Percentiles rank a stretch among this genome's conserved stretches.
These are phyloP conservation scores for Trichosanthes truncata DNA, from an alignment of 306 rosid species.

Conservation along the genomic window DNA sequence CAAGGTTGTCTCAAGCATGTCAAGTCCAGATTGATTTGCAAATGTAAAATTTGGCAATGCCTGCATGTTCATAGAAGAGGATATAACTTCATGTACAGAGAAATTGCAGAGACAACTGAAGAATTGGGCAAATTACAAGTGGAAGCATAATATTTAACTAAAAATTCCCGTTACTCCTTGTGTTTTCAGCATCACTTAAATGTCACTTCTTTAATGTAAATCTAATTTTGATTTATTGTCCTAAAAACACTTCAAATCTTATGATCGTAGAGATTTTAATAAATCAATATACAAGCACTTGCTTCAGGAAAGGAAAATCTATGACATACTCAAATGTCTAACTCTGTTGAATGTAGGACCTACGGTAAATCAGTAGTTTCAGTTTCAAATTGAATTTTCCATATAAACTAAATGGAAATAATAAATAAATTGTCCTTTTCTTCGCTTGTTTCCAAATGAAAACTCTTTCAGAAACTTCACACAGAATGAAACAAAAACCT, in stretches of 20 bases:
- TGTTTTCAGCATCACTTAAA: not conserved
- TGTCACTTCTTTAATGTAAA: not conserved
- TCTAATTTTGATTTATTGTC: not conserved
- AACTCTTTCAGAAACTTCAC: not conserved
- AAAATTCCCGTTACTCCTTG: not conserved
- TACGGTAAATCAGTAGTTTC: not conserved
- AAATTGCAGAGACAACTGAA: not conserved
- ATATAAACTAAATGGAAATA: not conserved
- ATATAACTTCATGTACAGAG: constrained; percentile 10
- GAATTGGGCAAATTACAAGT: not conserved
- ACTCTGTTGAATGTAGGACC: not conserved
- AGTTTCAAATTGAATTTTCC: not conserved
- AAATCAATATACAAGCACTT: not conserved
- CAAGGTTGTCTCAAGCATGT: constrained; percentile 95
- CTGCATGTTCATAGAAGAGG: constrained; percentile 29
- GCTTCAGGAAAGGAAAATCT: not conserved
- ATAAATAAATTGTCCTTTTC: no score
- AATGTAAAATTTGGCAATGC: constrained; percentile 83
- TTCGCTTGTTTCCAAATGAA: not conserved
- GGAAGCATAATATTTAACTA: not conserved
- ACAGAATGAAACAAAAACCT: not conserved
- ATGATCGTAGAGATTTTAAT: not conserved
- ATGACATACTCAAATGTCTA: not conserved
- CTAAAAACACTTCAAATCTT: not conserved
- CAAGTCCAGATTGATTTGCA: constrained; percentile 95